Percentiles rank a stretch among this genome's conserved stretches.
phyloP scores from a whole-genome alignment of 2,329 filamentous ascomycete genomes.

The Trichoderma hamatum region DNA sequence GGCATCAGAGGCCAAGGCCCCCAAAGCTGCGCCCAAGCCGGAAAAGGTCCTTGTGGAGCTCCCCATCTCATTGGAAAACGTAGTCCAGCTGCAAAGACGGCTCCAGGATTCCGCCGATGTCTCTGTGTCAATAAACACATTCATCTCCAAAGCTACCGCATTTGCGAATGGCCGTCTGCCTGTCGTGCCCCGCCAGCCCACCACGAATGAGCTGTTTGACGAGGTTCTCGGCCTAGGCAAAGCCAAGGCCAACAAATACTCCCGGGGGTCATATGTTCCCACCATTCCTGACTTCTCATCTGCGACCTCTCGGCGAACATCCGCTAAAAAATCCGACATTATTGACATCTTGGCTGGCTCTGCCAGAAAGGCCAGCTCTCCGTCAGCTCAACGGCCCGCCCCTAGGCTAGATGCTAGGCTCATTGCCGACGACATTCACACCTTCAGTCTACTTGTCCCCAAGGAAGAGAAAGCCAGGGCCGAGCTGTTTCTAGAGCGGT shows the following conservation, averaged over 20 bases:
- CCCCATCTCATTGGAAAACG: conserved; percentile 76
- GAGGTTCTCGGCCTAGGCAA: conserved; percentile 74
- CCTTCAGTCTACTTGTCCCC: conserved; percentile 81
- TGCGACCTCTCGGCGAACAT: conserved; percentile 43
- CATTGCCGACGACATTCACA: conserved; percentile 61
- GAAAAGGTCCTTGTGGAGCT: conserved; percentile 65
- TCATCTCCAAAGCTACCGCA: conserved; percentile 81
- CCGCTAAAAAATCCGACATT: conserved; percentile 61
- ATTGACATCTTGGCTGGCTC: conserved; percentile 73
- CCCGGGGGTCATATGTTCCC: conserved; percentile 69
- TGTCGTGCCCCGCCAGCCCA: conserved; percentile 61
- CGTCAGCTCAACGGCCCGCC: conserved; percentile 33
- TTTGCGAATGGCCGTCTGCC: conserved; percentile 88
- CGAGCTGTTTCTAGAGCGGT: conserved; percentile 77
- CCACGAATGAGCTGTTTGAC: conserved; percentile 84
- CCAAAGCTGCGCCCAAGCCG: conserved; percentile 50
- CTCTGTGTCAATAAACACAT: conserved; percentile 80
- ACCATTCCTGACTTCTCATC: conserved; percentile 65
- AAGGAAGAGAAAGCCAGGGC: conserved; percentile 81
- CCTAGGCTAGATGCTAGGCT: conserved; percentile 39
- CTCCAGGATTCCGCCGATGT: conserved; percentile 78
- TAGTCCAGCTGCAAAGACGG: conserved; percentile 78
- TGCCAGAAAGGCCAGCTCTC: conserved; percentile 36
- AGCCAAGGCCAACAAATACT: conserved; percentile 48
- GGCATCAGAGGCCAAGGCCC: conserved; percentile 45